phyloP scores from a whole-genome alignment of 768 basidiomycete species.

The Phlegmacium glaucopus region DNA sequence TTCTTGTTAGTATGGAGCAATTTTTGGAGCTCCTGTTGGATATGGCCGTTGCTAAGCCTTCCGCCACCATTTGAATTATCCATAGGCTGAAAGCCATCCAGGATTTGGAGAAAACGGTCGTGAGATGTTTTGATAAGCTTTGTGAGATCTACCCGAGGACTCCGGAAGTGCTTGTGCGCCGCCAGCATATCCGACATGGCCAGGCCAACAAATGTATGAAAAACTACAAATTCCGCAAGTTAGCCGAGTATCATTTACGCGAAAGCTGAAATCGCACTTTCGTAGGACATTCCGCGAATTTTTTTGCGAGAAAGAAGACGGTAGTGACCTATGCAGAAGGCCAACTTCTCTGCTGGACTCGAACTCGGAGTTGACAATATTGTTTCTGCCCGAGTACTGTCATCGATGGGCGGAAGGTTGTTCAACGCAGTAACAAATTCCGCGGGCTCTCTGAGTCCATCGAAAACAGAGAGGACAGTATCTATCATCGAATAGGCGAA shows the following conservation, averaged over 20 bases:
- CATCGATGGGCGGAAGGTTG: constrained; percentile 2
- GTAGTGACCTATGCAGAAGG: constrained; percentile 1
- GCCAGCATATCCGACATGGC: not conserved
- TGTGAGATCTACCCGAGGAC: constrained; percentile 2
- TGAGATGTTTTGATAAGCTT: constrained; percentile 8
- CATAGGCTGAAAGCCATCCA: not conserved
- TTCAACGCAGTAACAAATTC: constrained; percentile 4
- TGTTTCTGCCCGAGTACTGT: not conserved
- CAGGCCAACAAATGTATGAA: constrained; percentile 1
- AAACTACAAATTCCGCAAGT: constrained; percentile 1
- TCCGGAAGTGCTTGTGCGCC: constrained; percentile 10
- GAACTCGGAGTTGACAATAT: constrained; percentile 1
- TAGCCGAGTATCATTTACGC: not conserved
- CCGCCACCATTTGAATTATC: constrained; percentile 5
- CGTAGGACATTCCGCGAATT: constrained; percentile 2
- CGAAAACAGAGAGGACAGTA: constrained; percentile 1
- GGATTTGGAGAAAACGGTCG: constrained; percentile 7
- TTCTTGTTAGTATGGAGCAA: constrained; percentile 6
- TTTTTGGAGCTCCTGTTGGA: not conserved
- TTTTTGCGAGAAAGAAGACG: constrained; percentile 2
- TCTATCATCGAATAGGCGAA: constrained; percentile 5
- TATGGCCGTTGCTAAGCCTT: too few relatives aligned
- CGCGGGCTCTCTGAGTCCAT: constrained; percentile 6
- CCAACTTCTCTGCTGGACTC: constrained; percentile 9
- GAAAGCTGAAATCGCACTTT: constrained; percentile 1